Base-by-base conservation (phyloP, 2,329 filamentous ascomycete genomes). In the Botrytis fabae region DNA sequence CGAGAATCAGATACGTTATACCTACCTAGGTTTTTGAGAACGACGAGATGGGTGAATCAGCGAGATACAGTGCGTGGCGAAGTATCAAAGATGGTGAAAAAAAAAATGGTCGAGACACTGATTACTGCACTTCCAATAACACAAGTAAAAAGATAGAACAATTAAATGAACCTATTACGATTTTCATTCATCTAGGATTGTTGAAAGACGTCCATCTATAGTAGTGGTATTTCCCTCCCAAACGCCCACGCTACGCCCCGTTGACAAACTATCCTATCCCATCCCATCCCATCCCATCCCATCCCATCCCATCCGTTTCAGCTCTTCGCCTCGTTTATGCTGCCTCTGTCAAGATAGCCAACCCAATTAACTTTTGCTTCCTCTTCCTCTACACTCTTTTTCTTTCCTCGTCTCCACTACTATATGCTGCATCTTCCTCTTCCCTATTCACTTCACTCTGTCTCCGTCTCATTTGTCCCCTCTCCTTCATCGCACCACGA, bases 401-500 rank as follows among this genome's bases (percentile, higher is more conserved):
- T 59, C 76, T 75, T 66, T 77, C 75, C 42, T 79, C 77, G 25
- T 72, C 73, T 22, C 77, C 75, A 44, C 75, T 76, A n/a, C 76
- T 75, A 62, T 84, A 83, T 22, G 83, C 84, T 57, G 83, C 82
- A 70, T 84, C 84, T 42, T 83, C 83, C 65, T 84, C 84, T 28
- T 83, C 84, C 44, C 81, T 82, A 75, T 70, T 81, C 76, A 71
- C 80, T 78, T 75, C 78, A 77, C 71, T 83, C 80, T 78, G 84
- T 77, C 81, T 82, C 79, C 79, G 81, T 79, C 80, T 77, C 85
- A 89, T 84, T 85, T 87, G 77, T 86, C 91, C 91, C n/a, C 93
- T 84, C 81, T 94, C 91, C 77, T 87, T 85, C 93, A 98, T 97
- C 7, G 94, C 94, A 77, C 91, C 92, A 71, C 93, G 88, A 77